These are phyloP conservation scores for Lentinula sp. DNA, from an alignment of 768 basidiomycete species.

Conservation along the genomic window DNA sequence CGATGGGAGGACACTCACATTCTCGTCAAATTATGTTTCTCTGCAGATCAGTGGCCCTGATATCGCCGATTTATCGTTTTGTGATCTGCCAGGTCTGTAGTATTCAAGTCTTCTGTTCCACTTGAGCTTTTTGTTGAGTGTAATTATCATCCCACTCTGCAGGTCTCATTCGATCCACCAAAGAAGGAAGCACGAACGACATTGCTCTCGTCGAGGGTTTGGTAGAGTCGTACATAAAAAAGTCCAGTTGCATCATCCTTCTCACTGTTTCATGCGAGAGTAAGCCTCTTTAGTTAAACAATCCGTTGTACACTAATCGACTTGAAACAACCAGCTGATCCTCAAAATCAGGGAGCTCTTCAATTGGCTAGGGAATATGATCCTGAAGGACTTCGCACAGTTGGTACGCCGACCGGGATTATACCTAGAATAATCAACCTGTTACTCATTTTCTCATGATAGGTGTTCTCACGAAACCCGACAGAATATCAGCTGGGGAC, in stretches of 20 bases:
- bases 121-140: not conserved
- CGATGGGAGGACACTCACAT: slow-evolving; percentile 25
- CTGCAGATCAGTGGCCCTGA: slow-evolving; percentile 53
- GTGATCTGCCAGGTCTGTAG: slow-evolving; percentile 49
- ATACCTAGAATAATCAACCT: not conserved
- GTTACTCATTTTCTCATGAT: not conserved
- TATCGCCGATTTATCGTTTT: slow-evolving; percentile 60
- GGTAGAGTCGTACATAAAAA: slow-evolving; percentile 52
- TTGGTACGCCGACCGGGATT: slow-evolving; percentile 40
- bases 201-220: slow-evolving; percentile 57
- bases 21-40: slow-evolving; percentile 53
- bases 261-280: slow-evolving; percentile 62
- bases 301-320: not conserved
- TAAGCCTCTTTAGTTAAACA: slow-evolving; percentile 20
- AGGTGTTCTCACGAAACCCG: slow-evolving; percentile 76
- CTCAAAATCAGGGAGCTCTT: slow-evolving; percentile 74
- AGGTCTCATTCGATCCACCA: slow-evolving; percentile 54
- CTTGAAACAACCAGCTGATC: slow-evolving; percentile 47
- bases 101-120: not conserved
- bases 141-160: not conserved
- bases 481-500: slow-evolving; percentile 53
- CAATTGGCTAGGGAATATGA: slow-evolving; percentile 57
- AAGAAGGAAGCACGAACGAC: slow-evolving; percentile 44
- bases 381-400: slow-evolving; percentile 58
- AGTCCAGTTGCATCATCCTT: slow-evolving; percentile 57